Evolutionary conservation across 2,329 filamentous ascomycete species (phyloP), one percentile per base, ranked within the genome.

Genomic region (Aspergillus pseudonomiae): DNA sequence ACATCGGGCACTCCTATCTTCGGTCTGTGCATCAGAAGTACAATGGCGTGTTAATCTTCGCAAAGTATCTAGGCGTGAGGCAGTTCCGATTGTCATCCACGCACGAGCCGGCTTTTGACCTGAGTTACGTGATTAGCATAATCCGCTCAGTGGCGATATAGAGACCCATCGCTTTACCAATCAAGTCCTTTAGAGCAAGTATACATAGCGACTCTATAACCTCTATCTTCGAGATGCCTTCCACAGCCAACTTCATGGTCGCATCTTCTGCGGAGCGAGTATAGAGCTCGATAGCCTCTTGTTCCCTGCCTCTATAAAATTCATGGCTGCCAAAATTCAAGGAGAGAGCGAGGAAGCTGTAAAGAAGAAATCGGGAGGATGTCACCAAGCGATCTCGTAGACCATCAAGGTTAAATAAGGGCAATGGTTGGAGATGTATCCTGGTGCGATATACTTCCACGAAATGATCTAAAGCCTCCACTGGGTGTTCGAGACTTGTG

Each of bases 31-130:
- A 24, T 26, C 52, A n/a, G 16, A 24, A 12, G 19, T 26, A 28
- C 9, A 6, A 19, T n/a, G 26, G 26, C 10, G 26, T 24, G 26
- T 24, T 19, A 63, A 16, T 21, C 16, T 30, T 9, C 45, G 43
- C 7, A 61, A 45, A n/a, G 41, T 19, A 7, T 53, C 43, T 4
- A 63, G 52, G 19, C 62, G 52, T 21, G 60, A 57, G 26, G 60
- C 60, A 19, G 59, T 60, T 16, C 63, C 57, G 21, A 63, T 60
- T 4, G 34, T 57, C 63, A 65, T 63, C 52, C 60, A 57, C 11
- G 57, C 48, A 19, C 58, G 55, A n/a, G 63, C 43, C 52, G 50
- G 52, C 21, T 41, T 54, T 21, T 45, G 55, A 32, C 32, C 60
- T 62, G 2, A 4, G 24, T 34, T 12, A 2, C 9, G 21, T 34